Evolutionary conservation across 2,329 filamentous ascomycete genomes (phyloP).

Genomic region (Arthrobotrys entomopaga): DNA sequence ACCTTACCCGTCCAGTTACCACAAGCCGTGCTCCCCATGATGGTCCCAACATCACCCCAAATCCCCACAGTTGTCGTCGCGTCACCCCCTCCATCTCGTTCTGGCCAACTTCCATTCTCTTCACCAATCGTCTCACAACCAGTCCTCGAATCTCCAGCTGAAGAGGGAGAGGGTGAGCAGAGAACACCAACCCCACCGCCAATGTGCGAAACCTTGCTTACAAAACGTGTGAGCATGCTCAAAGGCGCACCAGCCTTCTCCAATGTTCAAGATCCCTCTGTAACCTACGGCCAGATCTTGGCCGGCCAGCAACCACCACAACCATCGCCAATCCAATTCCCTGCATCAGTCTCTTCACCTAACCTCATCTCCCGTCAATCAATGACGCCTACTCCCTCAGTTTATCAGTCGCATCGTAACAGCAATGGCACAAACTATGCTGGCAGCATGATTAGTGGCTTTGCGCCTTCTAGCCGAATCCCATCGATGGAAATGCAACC

Average conservation of each 20-base stretch:
- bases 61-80: slow-evolving; percentile 51
- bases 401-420: slow-evolving; percentile 41
- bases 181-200: slow-evolving; percentile 40
- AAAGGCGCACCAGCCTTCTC: slow-evolving; percentile 58
- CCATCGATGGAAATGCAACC: slow-evolving; percentile 56
- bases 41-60: slow-evolving; percentile 1
- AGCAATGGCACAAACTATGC: slow-evolving; percentile 51
- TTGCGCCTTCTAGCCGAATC: slow-evolving; percentile 51
- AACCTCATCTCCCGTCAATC: slow-evolving; percentile 38
- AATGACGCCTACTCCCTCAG: slow-evolving; percentile 14
- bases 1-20: slow-evolving; percentile 34
- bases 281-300: slow-evolving; percentile 32
- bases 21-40: slow-evolving; percentile 15
- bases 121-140: slow-evolving; percentile 47
- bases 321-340: slow-evolving; percentile 16
- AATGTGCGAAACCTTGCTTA: slow-evolving; percentile 65
- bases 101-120: slow-evolving; percentile 30
- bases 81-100: slow-evolving; percentile 40
- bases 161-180: slow-evolving; percentile 30
- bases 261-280: slow-evolving; percentile 46
- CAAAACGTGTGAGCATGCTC: slow-evolving; percentile 68
- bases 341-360: slow-evolving; percentile 30
- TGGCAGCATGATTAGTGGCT: slow-evolving; percentile 35
- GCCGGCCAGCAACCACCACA: slow-evolving; percentile 24
- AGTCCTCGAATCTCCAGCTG: slow-evolving; percentile 50